A percentile compares a stretch with the other conserved stretches of the same genome.
Conservation (phyloP, 2,329 filamentous ascomycete species). For the Cladosporium sp. region DNA sequence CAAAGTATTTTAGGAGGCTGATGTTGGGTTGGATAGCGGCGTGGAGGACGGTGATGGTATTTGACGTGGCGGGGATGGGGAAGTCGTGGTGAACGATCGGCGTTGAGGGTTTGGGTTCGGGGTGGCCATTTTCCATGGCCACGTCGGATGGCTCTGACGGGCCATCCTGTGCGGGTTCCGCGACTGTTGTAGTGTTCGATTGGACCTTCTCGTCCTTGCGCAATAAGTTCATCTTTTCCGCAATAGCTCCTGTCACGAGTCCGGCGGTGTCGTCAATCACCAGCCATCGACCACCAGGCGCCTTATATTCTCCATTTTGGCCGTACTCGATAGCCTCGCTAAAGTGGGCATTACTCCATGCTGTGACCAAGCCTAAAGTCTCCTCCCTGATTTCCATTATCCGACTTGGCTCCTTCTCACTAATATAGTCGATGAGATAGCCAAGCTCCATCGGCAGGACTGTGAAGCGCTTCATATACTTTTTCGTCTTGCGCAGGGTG, state of each 20-base stretch:
- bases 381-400: conserved; percentile 87
- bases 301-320: conserved; percentile 22
- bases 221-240: conserved; percentile 82
- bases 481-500: conserved; percentile 87
- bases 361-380: conserved; percentile 72
- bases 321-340: conserved; percentile 34
- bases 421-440: conserved; percentile 69
- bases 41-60: conserved; percentile 78
- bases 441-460: conserved; percentile 78
- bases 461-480: conserved; percentile 85
- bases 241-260: conserved; percentile 74
- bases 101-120: background rate
- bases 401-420: conserved; percentile 73
- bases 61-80: conserved; percentile 64
- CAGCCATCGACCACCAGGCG: conserved; percentile 64
- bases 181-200: background rate
- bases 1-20: conserved; percentile 81
- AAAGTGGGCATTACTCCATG: conserved; percentile 87
- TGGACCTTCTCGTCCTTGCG: conserved; percentile 31
- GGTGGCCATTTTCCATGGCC: conserved; percentile 6
- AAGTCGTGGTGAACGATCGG: conserved; percentile 36
- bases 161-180: conserved; percentile 32
- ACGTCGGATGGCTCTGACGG: background rate
- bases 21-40: conserved; percentile 83
- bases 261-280: conserved; percentile 85